These are phyloP conservation scores for Panaeolus cyanescens DNA, from an alignment of 768 basidiomycete species.

Conservation along the genomic window DNA sequence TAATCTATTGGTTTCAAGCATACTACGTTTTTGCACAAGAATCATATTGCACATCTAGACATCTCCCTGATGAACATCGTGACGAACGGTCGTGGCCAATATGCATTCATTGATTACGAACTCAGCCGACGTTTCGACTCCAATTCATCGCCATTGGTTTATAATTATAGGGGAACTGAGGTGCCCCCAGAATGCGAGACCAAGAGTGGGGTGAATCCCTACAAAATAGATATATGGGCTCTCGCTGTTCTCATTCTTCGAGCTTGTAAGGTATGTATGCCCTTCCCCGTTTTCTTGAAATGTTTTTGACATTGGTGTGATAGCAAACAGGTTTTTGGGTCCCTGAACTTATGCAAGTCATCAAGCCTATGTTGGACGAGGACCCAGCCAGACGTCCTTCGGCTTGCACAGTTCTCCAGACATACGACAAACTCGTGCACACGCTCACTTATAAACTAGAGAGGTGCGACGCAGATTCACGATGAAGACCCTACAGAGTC, in stretches of 20 bases:
- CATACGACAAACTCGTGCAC: slow-evolving; percentile 53
- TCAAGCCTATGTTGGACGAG: slow-evolving; percentile 60
- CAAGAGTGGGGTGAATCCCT: slow-evolving; percentile 54
- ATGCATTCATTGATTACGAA: slow-evolving; percentile 78
- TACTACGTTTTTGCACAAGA: slow-evolving; percentile 67
- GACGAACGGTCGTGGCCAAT: slow-evolving; percentile 63
- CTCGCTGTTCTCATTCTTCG: slow-evolving; percentile 64
- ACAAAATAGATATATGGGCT: slow-evolving; percentile 77
- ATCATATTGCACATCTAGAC: slow-evolving; percentile 69
- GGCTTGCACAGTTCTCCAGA: slow-evolving; percentile 44
- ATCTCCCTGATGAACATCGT: slow-evolving; percentile 71
- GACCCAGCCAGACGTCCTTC: slow-evolving; percentile 55
- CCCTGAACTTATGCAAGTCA: slow-evolving; percentile 59
- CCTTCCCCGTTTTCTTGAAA: neutral
- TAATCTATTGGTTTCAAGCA: slow-evolving; percentile 44
- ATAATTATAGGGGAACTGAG: slow-evolving; percentile 59
- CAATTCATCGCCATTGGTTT: slow-evolving; percentile 31
- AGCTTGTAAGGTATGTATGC: slow-evolving; percentile 57
- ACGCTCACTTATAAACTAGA: slow-evolving; percentile 36
- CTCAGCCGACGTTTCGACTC: slow-evolving; percentile 55
- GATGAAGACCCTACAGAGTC: no score
- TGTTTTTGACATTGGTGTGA: slow-evolving; percentile 10
- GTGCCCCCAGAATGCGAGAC: slow-evolving; percentile 69
- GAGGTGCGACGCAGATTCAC: slow-evolving; percentile 4
- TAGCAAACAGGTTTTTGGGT: slow-evolving; percentile 60